Base-by-base conservation (phyloP, 2,329 filamentous ascomycete genomes). In the Mycogone perniciosa region DNA sequence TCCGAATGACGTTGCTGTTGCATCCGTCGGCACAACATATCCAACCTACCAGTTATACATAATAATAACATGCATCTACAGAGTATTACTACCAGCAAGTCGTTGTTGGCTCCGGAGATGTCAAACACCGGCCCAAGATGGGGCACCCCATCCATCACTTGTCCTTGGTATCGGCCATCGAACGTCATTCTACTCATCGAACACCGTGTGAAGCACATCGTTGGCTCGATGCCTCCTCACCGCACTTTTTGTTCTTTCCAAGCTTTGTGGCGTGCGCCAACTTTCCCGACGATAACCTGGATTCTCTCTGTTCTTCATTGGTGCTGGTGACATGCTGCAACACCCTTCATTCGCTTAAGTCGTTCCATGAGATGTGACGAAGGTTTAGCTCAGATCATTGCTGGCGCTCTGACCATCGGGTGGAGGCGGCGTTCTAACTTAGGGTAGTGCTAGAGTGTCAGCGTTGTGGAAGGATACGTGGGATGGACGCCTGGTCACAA, bases 201-300 rank as follows among this genome's bases (percentile, higher is more conserved):
- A 35, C 41, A 43, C 44, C 26, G 31, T 13, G 26, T 29, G 26
- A 50, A 41, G 40, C 38, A 41, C 38, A 38, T 29, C 35, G 47
- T 42, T 38, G 51, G 44, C 46, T 46, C 33, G 44, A 27, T 20
- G 43, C 42, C 45, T 37, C 39, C 44, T 56, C 55, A 56, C 55
- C 55, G 55, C 55, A 55, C 37, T 45, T 55, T 53, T 39, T 26
- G 6, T n/a, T 39, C 7, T 20, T 20, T 39, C 20, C 35, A 34
- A 40, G 48, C 33, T 35, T 45, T 4, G 31, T 46, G 48, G 49
- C 51, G 35, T 26, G 31, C 31, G 9, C 38, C 35, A 43, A 41
- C 40, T 53, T 41, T 53, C 51, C 51, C 55, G 55, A 50, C 6
- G 51, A 50, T 55, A 50, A 46, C 55, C 53, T 55, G 53, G 53